These are phyloP conservation scores for Boletus rubescentipes DNA, from an alignment of 768 basidiomycete genomes.

Conservation along the genomic window DNA sequence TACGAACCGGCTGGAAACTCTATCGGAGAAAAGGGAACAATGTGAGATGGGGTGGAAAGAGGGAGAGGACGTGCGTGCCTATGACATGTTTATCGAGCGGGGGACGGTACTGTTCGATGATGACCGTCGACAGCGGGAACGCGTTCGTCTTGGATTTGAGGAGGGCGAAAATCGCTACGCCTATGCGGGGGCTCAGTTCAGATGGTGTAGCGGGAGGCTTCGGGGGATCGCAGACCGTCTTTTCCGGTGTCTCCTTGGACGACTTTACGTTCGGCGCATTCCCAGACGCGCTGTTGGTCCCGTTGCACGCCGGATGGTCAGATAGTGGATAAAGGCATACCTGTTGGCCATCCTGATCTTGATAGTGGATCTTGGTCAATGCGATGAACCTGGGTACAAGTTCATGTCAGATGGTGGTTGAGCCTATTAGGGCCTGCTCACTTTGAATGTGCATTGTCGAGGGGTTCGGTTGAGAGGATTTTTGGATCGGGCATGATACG, in stretches of 20 bases:
- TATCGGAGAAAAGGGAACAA: slow-evolving; percentile 12
- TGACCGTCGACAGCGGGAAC: slow-evolving; percentile 74
- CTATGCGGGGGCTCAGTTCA: slow-evolving; percentile 37
- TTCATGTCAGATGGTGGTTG: neutral
- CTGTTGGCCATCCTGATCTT: slow-evolving; percentile 74
- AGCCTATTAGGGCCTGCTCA: slow-evolving; percentile 28
- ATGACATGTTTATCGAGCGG: slow-evolving; percentile 76
- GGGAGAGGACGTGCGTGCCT: slow-evolving; percentile 41
- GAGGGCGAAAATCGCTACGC: slow-evolving; percentile 81
- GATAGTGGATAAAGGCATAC: slow-evolving; percentile 34
- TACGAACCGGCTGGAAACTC: slow-evolving; percentile 59
- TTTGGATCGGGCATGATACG: slow-evolving; percentile 41
- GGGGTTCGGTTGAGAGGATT: slow-evolving; percentile 51
- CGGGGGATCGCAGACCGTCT: slow-evolving; percentile 62
- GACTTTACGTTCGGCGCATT: slow-evolving; percentile 82
- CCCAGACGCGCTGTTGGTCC: slow-evolving; percentile 74
- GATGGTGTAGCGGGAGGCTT: too few relatives aligned
- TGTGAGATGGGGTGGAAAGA: neutral
- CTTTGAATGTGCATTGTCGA: slow-evolving; percentile 60
- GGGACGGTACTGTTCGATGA: slow-evolving; percentile 92
- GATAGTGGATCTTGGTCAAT: slow-evolving; percentile 77
- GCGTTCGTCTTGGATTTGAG: slow-evolving; percentile 70
- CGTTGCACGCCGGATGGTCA: neutral
- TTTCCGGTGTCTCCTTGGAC: slow-evolving; percentile 75
- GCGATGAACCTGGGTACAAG: slow-evolving; percentile 70